Evolutionary conservation across 352 stramenopile genomes (phyloP).

Genomic region (Phytophthora fragariaefolia): DNA sequence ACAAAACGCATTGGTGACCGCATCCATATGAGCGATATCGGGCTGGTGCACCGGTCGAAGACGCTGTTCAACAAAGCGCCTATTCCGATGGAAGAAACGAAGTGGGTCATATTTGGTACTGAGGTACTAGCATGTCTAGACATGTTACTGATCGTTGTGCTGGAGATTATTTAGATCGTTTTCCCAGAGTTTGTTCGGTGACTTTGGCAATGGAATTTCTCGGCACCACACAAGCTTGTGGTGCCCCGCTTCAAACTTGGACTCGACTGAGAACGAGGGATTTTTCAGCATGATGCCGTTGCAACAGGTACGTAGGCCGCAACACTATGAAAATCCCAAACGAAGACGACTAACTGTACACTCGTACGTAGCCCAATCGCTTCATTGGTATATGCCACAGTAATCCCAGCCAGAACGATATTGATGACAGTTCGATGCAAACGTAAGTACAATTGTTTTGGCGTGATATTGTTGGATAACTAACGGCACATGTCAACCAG

Average conservation of each 20-base stretch:
- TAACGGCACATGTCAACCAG: conserved; percentile 13
- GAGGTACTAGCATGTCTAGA: background rate
- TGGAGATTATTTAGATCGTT: conserved; percentile 25
- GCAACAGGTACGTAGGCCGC: conserved; percentile 25
- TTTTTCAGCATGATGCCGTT: conserved; percentile 24
- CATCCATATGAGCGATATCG: conserved; percentile 60
- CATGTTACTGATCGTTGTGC: conserved; percentile 10
- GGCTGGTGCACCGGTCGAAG: conserved; percentile 44
- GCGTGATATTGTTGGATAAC: background rate
- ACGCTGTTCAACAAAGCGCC: conserved; percentile 44
- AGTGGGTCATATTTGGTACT: conserved; percentile 29
- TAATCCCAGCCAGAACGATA: background rate
- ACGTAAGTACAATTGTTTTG: conserved; percentile 13
- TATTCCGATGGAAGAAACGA: conserved; percentile 41
- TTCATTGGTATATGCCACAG: conserved; percentile 30
- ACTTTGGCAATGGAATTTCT: conserved; percentile 41
- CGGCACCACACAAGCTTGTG: conserved; percentile 37
- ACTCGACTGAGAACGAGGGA: conserved; percentile 10
- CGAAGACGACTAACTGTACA: background rate
- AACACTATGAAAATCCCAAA: background rate
- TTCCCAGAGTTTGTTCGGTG: conserved; percentile 30
- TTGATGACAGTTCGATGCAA: conserved; percentile 8
- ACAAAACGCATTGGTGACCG: conserved; percentile 58
- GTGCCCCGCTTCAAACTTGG: conserved; percentile 16
- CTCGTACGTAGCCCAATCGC: conserved; percentile 18